Evolutionary conservation across 1,284 basidiomycete species (phyloP), one percentile per base, ranked within the genome.

Genomic region (Apiotrichum siamense): DNA sequence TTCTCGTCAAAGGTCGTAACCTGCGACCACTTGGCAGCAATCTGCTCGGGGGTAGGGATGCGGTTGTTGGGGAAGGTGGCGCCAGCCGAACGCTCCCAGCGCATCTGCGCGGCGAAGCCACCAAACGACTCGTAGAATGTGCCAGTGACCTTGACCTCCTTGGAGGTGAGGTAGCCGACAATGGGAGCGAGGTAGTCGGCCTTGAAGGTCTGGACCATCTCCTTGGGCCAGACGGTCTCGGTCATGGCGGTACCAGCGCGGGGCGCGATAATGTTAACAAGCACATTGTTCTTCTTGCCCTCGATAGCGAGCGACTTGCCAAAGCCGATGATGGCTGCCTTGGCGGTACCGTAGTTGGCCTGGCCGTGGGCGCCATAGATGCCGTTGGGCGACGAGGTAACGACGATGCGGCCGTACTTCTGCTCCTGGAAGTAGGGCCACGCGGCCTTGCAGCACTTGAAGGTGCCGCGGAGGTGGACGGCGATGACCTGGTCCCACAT

Each of bases 401-500:
- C 96, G 52, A 98, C 81, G 66, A 99, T 94, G 52, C 96, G 85
- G 29, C 96, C 94, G 70, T 87, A 97, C 76, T 92, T 93, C 72
- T 98, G 96, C 77, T 94, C 87, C 74, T 88, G 85, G 81, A 98
- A 97, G 67, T 91, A 79, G 4, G 94, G 92, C 96, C 93, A 99
- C 32, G 90, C 88, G 13, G 94, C 94, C 71, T 96, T 90, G 50
- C 84, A 86, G 64, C 87, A 89, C 85, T 88, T 83, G 60, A 77
- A 81, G 17, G 80, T 80, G 33, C 79, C 80, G 47, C 76, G 69
- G 46, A 97, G 78, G 75, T 97, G 93, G 26, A 97, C 83, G 50
- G 84, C 82, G 59, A 97, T 77, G 41, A 97, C 92, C 50, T 85
- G 77, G 71, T 98, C 90, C 96, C 96, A 99, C 65, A 97, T 91